These are phyloP conservation scores for Pyricularia grisea DNA, from an alignment of 2,329 filamentous ascomycete species.

Conservation along the genomic window DNA sequence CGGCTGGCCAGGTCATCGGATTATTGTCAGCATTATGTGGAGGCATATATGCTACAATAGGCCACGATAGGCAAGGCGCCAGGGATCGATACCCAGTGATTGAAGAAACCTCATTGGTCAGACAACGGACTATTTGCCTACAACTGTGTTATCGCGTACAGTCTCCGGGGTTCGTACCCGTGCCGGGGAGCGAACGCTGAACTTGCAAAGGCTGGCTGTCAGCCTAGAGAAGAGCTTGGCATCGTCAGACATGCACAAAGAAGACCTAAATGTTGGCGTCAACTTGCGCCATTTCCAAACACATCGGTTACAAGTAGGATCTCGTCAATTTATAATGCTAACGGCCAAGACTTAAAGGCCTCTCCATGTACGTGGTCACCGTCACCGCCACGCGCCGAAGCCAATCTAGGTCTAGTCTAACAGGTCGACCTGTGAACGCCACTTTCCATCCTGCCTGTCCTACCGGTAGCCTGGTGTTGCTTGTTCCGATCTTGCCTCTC, in stretches of 20 bases:
- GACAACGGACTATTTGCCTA: not conserved
- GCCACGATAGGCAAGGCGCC: not conserved
- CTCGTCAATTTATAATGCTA: not conserved
- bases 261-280: not conserved
- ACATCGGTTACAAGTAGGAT: not conserved
- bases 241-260: not conserved
- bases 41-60: not conserved
- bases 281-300: not conserved
- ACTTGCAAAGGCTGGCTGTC: not conserved
- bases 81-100: not conserved
- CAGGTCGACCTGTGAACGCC: conserved; percentile 18
- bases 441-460: conserved; percentile 14
- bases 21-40: not conserved
- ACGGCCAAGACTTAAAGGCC: not conserved
- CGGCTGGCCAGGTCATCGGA: not conserved
- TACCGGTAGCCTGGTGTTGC: conserved; percentile 2
- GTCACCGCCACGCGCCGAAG: not conserved
- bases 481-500: not conserved
- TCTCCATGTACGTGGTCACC: not conserved
- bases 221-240: not conserved
- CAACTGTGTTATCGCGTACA: not conserved
- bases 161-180: not conserved
- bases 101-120: not conserved
- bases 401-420: not conserved
- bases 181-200: not conserved